phyloP scores from a whole-genome alignment of 2,329 filamentous ascomycete genomes.

The Lachnellula suecica region DNA sequence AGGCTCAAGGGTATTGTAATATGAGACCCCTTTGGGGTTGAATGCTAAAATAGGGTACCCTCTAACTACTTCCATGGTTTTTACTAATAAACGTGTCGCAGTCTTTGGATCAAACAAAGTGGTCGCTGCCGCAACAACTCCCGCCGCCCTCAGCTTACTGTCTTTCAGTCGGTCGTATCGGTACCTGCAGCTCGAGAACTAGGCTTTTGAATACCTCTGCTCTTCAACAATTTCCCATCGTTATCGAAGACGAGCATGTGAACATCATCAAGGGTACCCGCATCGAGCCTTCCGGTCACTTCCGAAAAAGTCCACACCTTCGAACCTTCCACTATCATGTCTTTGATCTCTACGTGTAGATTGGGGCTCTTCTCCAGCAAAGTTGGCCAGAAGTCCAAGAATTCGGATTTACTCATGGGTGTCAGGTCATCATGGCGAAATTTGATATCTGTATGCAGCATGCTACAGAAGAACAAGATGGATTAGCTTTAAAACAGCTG shows the following conservation, averaged over 20 bases:
- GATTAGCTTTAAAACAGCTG: too few species aligned
- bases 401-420: background rate
- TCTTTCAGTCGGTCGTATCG: too few species aligned
- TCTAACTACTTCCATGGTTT: too few species aligned
- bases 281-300: background rate
- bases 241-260: background rate
- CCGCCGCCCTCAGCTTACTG: too few species aligned
- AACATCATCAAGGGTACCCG: background rate
- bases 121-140: too few species aligned
- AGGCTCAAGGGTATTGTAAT: too few species aligned
- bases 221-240: background rate
- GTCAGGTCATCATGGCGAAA: slow-evolving; percentile 28
- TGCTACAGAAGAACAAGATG: too few species aligned
- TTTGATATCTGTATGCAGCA: slow-evolving; percentile 38
- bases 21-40: too few species aligned
- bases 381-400: background rate
- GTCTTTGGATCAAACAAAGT: too few species aligned
- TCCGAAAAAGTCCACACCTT: background rate
- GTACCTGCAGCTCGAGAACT: too few species aligned
- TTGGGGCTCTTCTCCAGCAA: background rate
- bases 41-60: too few species aligned
- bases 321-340: background rate
- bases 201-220: background rate
- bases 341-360: background rate
- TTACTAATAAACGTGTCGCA: too few species aligned